A percentile compares a stretch with the other conserved stretches of the same genome.
phyloP scores from a whole-genome alignment of 495 filamentous ascomycete species.

The Trichoderma virens region DNA sequence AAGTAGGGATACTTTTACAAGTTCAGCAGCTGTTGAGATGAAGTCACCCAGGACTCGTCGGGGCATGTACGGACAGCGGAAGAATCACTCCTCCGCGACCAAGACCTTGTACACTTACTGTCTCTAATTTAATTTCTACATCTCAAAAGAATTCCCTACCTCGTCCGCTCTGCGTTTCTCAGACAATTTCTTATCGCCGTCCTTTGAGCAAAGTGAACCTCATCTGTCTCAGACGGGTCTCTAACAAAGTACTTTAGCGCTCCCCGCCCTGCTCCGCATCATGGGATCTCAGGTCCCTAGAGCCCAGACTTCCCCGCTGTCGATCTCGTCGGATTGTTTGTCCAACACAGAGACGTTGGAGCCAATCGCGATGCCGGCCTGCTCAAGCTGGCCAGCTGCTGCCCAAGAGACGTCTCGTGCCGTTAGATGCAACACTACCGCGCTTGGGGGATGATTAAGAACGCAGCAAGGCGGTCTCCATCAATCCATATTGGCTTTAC shows the following conservation, averaged over 20 bases:
- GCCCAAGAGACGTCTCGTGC: background rate
- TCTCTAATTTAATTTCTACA: background rate
- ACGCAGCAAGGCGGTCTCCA: background rate
- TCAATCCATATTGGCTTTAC: background rate
- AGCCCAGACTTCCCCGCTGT: background rate
- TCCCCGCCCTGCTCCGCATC: background rate
- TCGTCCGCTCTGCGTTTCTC: background rate
- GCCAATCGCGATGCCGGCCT: background rate
- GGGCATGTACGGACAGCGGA: background rate
- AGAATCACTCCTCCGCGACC: background rate
- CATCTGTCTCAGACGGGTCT: background rate
- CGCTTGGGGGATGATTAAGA: background rate
- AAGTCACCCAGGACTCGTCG: background rate
- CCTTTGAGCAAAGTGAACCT: background rate
- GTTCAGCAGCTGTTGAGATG: background rate
- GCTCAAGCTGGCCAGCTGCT: background rate
- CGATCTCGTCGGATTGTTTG: background rate
- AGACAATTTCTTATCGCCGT: background rate
- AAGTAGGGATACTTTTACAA: background rate
- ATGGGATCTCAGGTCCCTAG: slow-evolving; percentile 8
- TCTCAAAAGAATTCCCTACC: background rate
- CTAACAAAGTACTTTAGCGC: background rate
- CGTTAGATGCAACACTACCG: background rate
- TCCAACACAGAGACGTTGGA: background rate
- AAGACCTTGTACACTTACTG: background rate